Conservation (phyloP, 768 basidiomycete species). For the Boletus pseudo-olivaceus region DNA sequence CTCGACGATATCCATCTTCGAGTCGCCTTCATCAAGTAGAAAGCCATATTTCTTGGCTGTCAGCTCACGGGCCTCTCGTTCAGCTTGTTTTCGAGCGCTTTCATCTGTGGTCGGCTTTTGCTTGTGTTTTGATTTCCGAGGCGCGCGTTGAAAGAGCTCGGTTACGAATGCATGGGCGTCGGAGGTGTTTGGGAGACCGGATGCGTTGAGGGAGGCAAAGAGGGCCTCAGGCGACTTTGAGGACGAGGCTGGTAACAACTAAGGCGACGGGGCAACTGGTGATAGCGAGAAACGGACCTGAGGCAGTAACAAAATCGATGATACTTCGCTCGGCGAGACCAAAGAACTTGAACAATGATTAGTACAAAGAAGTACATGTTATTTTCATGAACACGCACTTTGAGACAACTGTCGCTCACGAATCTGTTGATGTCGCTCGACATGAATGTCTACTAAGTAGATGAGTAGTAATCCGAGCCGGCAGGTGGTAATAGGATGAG, state of each 20-base stretch:
- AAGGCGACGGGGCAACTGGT: background rate
- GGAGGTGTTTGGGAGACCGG: constrained; percentile 78
- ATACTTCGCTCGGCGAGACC: constrained; percentile 81
- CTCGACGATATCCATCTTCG: constrained; percentile 39
- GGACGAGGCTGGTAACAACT: constrained; percentile 51
- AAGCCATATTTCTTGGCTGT: constrained; percentile 74
- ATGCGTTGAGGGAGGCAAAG: constrained; percentile 67
- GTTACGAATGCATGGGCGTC: constrained; percentile 77
- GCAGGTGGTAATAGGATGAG: background rate
- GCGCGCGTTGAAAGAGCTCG: constrained; percentile 73
- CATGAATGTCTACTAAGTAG: constrained; percentile 47
- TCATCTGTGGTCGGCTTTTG: constrained; percentile 38
- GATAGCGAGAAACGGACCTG: constrained; percentile 47
- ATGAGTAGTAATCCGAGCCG: background rate
- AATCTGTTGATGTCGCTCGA: constrained; percentile 64
- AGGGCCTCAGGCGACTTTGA: constrained; percentile 79
- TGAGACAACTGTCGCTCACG: constrained; percentile 75
- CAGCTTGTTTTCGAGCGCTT: constrained; percentile 59
- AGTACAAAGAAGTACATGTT: background rate
- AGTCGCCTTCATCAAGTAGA: constrained; percentile 82
- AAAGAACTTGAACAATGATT: constrained; percentile 54
- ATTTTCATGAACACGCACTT: constrained; percentile 40
- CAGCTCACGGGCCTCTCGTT: constrained; percentile 69
- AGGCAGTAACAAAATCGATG: constrained; percentile 83
- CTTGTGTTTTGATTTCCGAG: constrained; percentile 75